phyloP scores from a whole-genome alignment of 1,139 yeast species.

The Hansenula lynferdii region DNA sequence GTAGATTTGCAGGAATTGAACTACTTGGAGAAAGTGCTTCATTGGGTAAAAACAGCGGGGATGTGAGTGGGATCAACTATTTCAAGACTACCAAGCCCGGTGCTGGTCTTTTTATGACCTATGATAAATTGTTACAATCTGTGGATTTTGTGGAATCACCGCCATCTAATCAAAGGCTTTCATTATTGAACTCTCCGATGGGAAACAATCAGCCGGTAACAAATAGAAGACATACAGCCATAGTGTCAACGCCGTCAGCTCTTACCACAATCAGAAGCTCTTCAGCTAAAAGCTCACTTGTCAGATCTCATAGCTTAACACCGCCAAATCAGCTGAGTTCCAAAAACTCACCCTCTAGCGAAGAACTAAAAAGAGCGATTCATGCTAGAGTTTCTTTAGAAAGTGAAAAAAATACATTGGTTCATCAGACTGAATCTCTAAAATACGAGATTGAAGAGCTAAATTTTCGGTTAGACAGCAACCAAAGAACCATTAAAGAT shows the following conservation, averaged over 20 bases:
- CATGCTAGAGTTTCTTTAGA: neutral
- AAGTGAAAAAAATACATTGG: neutral
- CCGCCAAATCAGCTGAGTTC: neutral
- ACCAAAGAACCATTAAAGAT: slow-evolving; percentile 8
- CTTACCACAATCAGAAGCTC: neutral
- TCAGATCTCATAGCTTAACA: neutral
- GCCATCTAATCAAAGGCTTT: slow-evolving; percentile 6
- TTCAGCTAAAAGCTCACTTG: neutral
- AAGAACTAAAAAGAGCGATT: neutral
- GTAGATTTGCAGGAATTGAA: slow-evolving; percentile 88
- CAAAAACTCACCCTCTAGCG: neutral
- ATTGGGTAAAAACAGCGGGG: slow-evolving; percentile 80
- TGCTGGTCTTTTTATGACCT: slow-evolving; percentile 73
- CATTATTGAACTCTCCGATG: slow-evolving; percentile 11
- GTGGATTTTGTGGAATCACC: slow-evolving; percentile 13
- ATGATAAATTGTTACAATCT: slow-evolving; percentile 46
- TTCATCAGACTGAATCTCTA: neutral
- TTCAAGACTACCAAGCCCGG: slow-evolving; percentile 58
- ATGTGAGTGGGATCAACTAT: slow-evolving; percentile 53
- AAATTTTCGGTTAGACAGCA: slow-evolving; percentile 9
- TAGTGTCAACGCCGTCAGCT: neutral
- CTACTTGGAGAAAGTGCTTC: slow-evolving; percentile 56
- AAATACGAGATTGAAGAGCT: slow-evolving; percentile 1
- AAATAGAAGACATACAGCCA: neutral
- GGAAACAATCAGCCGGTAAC: too few relatives aligned